A percentile compares a stretch with the other conserved stretches of the same genome.
Conservation (phyloP, 768 basidiomycete species). For the Glaciozyma antarctica region DNA sequence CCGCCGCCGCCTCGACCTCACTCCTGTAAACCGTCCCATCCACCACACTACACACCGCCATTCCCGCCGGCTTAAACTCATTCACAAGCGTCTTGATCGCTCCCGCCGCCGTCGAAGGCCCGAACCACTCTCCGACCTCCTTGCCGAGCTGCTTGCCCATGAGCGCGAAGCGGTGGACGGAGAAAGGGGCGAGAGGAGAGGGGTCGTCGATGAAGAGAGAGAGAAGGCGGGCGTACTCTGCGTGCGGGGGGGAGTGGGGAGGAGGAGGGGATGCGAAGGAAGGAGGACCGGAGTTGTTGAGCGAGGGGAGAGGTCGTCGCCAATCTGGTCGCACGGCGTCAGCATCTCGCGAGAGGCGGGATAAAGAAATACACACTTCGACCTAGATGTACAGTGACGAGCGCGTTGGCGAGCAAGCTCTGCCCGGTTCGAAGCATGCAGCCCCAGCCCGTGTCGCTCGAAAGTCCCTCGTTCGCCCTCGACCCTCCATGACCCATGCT, state of each 20-base stretch:
- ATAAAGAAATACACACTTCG: slow-evolving; percentile 47
- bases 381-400: slow-evolving; percentile 66
- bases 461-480: slow-evolving; percentile 59
- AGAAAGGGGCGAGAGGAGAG: slow-evolving; percentile 72
- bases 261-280: neutral
- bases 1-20: slow-evolving; percentile 64
- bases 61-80: slow-evolving; percentile 65
- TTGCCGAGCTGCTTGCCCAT: slow-evolving; percentile 91
- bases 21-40: slow-evolving; percentile 75
- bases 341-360: neutral
- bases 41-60: slow-evolving; percentile 70
- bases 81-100: slow-evolving; percentile 81
- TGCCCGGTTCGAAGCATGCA: slow-evolving; percentile 87
- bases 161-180: slow-evolving; percentile 90
- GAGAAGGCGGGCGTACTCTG: slow-evolving; percentile 78
- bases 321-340: slow-evolving; percentile 53
- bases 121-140: slow-evolving; percentile 95
- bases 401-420: slow-evolving; percentile 66
- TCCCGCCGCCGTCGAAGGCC: slow-evolving; percentile 92
- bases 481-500: slow-evolving; percentile 54
- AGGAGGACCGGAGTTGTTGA: slow-evolving; percentile 20
- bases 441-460: slow-evolving; percentile 79
- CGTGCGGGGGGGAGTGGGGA: slow-evolving; percentile 44
- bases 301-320: slow-evolving; percentile 60
- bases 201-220: slow-evolving; percentile 95